Base-by-base conservation (phyloP, 2,329 filamentous ascomycete species). In the Trichoderma sp. region DNA sequence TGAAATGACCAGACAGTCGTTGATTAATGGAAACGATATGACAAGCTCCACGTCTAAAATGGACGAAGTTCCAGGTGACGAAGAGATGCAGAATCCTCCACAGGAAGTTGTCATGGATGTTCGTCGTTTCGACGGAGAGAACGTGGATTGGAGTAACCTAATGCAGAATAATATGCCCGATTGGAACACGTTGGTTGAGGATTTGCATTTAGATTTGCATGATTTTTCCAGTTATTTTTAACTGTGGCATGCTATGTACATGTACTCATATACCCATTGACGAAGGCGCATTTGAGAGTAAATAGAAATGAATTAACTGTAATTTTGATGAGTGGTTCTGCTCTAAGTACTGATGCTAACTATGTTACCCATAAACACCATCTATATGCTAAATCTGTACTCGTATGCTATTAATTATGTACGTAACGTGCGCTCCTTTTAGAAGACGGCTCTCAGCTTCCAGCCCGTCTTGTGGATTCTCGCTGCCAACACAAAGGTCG, bases 391-490 rank as follows among this genome's bases (percentile, higher is more conserved):
- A 50, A 36, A n/a, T 39, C 0, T 23, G 43, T 39, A 30, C 20
- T 26, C 39, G 26, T 57, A 36, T 63, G 68, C 15, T 47, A 50
- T 68, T 13, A 68, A 53, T 68, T 2, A 68, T 68, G 3, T 20
- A 23, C 17, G 47, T 50, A 6, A n/a, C 15, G 2, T 20, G n/a
- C 6, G 11, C 26, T 57, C 39, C 30, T 66, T 50, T 74, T 73
- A 80, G 36, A 79, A 80, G 1, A 74, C 75, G 2, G 73, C 75
- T 6, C 58, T 36, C 11, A 79, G 58, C 32, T 77, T 78, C 66
- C 72, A 75, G 1, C 78, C 79, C 0, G 79, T 78, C 34, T 74
- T 74, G 15, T 73, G 68, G 47, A 79, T 58, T 30, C 80, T 77
- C 7, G 77, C 75, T 1, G 73, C 55, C 3, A 77, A 8, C 2